phyloP scores from a whole-genome alignment of 345 rosid species.

The Pistacia atlantica region DNA sequence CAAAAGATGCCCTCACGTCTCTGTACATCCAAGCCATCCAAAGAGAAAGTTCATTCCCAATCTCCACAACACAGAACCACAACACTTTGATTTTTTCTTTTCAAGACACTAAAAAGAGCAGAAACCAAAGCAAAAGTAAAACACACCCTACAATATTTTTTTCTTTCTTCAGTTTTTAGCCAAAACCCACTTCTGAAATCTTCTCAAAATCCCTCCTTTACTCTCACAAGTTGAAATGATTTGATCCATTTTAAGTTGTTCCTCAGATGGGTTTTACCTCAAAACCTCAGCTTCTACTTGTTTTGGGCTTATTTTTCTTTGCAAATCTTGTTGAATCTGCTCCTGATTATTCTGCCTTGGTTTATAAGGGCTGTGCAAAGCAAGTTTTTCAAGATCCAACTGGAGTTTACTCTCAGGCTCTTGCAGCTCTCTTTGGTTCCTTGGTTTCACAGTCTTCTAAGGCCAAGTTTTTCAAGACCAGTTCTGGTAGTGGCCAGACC shows the following conservation, averaged over 20 bases:
- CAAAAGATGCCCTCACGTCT: constrained; percentile 24
- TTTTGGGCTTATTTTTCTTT: constrained; percentile 32
- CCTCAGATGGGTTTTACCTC: constrained; percentile 49
- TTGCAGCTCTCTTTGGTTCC: constrained; percentile 84
- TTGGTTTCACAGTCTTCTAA: constrained; percentile 82
- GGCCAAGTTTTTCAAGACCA: constrained; percentile 80
- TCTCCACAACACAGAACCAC: constrained; percentile 23
- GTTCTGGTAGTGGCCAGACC: constrained; percentile 73
- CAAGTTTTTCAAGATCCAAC: constrained; percentile 79
- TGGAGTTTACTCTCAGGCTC: constrained; percentile 79
- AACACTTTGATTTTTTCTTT: background rate
- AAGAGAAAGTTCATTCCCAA: constrained; percentile 24
- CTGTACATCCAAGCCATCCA: constrained; percentile 37
- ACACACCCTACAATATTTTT: background rate
- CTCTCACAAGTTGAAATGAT: constrained; percentile 47
- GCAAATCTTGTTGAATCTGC: constrained; percentile 52
- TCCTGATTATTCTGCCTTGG: constrained; percentile 62
- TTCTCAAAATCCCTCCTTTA: constrained; percentile 17
- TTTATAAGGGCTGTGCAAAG: constrained; percentile 90
- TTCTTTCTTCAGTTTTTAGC: constrained; percentile 7
- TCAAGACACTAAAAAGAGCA: background rate
- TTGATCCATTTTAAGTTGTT: constrained; percentile 42
- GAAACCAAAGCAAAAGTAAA: constrained; percentile 12
- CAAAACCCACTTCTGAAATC: constrained; percentile 28
- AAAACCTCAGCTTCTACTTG: constrained; percentile 33